Conservation (phyloP, 768 basidiomycete species). For the Tricholoma sp. region DNA sequence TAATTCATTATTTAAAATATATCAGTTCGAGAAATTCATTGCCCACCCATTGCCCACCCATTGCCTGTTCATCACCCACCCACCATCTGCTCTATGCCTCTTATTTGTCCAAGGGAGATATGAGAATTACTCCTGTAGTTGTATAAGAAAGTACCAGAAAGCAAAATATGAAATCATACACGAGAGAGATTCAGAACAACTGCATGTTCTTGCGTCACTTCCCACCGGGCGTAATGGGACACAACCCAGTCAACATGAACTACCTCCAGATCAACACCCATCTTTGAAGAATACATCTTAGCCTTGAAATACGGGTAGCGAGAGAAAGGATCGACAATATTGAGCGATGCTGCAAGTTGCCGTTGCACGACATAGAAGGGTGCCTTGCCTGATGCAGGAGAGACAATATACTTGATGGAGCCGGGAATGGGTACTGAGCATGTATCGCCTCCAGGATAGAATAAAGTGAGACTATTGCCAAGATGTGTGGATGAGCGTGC, state of each 20-base stretch:
- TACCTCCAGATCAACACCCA: slow-evolving; percentile 10
- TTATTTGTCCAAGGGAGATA: too few relatives aligned
- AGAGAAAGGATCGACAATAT: slow-evolving; percentile 13
- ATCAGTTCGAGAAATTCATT: background rate
- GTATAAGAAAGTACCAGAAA: background rate
- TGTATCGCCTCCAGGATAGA: slow-evolving; percentile 10
- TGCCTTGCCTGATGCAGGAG: background rate
- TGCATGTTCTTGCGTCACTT: slow-evolving; percentile 1
- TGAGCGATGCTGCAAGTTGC: slow-evolving; percentile 1
- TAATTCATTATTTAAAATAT: too few relatives aligned
- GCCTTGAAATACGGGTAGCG: slow-evolving; percentile 18
- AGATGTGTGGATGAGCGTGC: slow-evolving; percentile 14
- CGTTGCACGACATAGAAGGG: slow-evolving; percentile 12
- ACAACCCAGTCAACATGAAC: slow-evolving; percentile 15
- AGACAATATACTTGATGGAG: slow-evolving; percentile 17
- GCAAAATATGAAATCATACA: slow-evolving; percentile 1
- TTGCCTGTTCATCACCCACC: background rate
- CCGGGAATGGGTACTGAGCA: slow-evolving; percentile 10
- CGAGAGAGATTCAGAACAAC: slow-evolving; percentile 12
- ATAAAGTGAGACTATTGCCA: slow-evolving; percentile 22
- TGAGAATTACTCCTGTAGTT: background rate
- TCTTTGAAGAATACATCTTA: slow-evolving; percentile 12
- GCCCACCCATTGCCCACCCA: background rate
- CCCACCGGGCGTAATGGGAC: slow-evolving; percentile 18
- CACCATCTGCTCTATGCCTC: background rate